Evolutionary conservation across 192 early-diverging fungal genomes (phyloP), one percentile per base, ranked within the genome.

Genomic region (Allomyces javanicus): DNA sequence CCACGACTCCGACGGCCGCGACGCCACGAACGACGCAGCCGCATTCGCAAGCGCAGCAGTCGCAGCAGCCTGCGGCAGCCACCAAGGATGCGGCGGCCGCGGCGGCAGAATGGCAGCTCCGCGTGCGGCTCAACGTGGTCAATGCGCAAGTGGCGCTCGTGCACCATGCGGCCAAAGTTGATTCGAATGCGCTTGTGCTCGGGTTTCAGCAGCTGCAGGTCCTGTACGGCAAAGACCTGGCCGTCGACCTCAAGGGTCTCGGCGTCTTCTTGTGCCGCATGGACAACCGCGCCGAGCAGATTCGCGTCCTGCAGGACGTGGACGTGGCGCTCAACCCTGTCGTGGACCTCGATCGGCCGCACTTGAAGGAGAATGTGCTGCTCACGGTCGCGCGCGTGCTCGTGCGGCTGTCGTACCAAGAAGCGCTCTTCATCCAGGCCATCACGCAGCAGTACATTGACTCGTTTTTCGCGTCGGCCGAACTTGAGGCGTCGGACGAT

Each of bases 181-280:
- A 80, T 24, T 90, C 92, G 0, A 93, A 99, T 67, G 94, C 96
- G 12, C 84, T 99, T 45, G 76, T 93, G n/a, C 78, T 97, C 24
- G 84, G 82, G 0, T 79, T 89, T 1, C 82, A 90, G 62, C 83
- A 90, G 68, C 50, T 58, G 50, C 50, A 58, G 50, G 17, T 58
- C 12, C 17, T 58, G 50, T 58, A 58, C 50, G 50, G 50, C 50
- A 58, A n/a, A 3, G 50, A 58, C 33, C 84, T 85, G 66, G 86
- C 83, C 4, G 63, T 92, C 10, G 87, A 80, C 23, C 76, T 92
- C 62, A 79, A 92, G 44, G 86, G 90, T 67, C 79, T 92, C 55
- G 89, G 91, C 50, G 90, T 97, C 81, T 88, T 87, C 44, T 78
- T 99, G 17, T 97, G 93, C 79, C 81, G 81, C 11, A 90, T 97